Base-by-base conservation (phyloP, 2,329 filamentous ascomycete genomes). In the Cladorrhinum sp. region DNA sequence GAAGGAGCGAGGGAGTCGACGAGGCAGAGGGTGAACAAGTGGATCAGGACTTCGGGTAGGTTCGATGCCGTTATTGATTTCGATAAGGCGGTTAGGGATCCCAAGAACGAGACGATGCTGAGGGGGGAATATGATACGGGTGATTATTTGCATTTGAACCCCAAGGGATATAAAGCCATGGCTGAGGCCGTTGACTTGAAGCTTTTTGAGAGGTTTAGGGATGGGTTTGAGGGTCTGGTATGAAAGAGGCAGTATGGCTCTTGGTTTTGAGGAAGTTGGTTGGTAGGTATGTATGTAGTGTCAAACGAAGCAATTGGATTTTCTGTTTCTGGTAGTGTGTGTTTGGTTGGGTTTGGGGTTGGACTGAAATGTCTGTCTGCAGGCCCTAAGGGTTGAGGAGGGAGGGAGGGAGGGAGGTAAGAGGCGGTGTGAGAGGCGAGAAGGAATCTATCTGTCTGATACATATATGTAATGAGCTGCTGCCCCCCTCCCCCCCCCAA, bases 31-130 rank as follows among this genome's bases (percentile, higher is more conserved):
- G 74, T 88, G 7, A 89, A 89, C 64, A 69, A 71, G 25, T 89
- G 82, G 76, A 88, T 88, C 23, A 74, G 85, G 18, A 70, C 63
- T 1, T 78, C 75, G 57, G 81, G 79, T 0, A 73, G 75, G 18
- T 88, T 87, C 68, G 85, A 88, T 65, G 81, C 77, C 0, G 80
- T 88, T 1, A 70, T 87, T 12, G 85, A 89, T 68, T 87, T 89
- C 66, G 85, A 88, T 66, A 72, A 69, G 24, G 75, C 81, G 1
- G 70, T 87, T 22, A 72, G 81, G 41, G 80, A 87, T 68, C 74
- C 75, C 2, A 69, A 70, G 36, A 78, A 81, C 51, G 73, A 62
- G 45, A 81, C 76, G 24, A 72, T 75, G 68, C 67, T 86, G 68
- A 73, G 72, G 22, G 69, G 71, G 6, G 64, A 66, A 61, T 86